Percentiles rank a stretch among this genome's conserved stretches.
These are phyloP conservation scores for Tinospora cordifolia DNA, from an alignment of 164 flowering plant genomes.

Conservation along the genomic window DNA sequence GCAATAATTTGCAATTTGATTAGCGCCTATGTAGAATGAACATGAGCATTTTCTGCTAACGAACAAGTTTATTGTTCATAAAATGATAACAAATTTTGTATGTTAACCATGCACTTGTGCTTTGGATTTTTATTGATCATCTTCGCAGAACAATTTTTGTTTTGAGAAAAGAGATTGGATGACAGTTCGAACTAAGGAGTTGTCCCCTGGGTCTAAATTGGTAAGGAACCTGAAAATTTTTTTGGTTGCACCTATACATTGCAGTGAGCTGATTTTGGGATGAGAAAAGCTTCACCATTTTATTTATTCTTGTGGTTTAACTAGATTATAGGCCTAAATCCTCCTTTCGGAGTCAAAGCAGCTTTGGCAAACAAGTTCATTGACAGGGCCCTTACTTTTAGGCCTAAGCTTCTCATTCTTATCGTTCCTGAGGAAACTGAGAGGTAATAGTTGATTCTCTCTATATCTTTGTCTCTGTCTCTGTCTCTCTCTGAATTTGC, in stretches of 20 bases:
- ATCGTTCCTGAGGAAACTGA: slow-evolving; percentile 79
- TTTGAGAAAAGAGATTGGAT: slow-evolving; percentile 87
- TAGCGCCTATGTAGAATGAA: too few species aligned
- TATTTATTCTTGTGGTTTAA: background rate
- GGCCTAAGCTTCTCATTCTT: slow-evolving; percentile 78
- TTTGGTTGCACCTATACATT: background rate
- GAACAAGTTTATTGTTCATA: too few species aligned
- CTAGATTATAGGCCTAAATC: slow-evolving; percentile 91
- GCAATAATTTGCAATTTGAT: too few species aligned
- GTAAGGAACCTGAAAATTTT: slow-evolving; percentile 29
- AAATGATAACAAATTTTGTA: too few species aligned
- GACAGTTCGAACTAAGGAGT: slow-evolving; percentile 44
- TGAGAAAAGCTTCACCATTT: background rate
- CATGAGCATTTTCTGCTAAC: too few species aligned
- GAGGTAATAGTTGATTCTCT: slow-evolving; percentile 32
- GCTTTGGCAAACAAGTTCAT: slow-evolving; percentile 71
- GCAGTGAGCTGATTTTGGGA: background rate
- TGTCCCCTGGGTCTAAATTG: slow-evolving; percentile 66
- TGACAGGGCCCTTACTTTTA: slow-evolving; percentile 73
- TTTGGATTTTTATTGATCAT: background rate
- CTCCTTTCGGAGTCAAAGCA: slow-evolving; percentile 78
- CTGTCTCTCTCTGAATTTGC: background rate
- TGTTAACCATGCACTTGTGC: too few species aligned
- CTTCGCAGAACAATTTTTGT: slow-evolving; percentile 58
- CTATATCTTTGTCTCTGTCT: too few species aligned